A percentile compares a stretch with the other conserved stretches of the same genome.
These are phyloP conservation scores for Septoria petroselini DNA, from an alignment of 2,329 filamentous ascomycete species.

Conservation along the genomic window DNA sequence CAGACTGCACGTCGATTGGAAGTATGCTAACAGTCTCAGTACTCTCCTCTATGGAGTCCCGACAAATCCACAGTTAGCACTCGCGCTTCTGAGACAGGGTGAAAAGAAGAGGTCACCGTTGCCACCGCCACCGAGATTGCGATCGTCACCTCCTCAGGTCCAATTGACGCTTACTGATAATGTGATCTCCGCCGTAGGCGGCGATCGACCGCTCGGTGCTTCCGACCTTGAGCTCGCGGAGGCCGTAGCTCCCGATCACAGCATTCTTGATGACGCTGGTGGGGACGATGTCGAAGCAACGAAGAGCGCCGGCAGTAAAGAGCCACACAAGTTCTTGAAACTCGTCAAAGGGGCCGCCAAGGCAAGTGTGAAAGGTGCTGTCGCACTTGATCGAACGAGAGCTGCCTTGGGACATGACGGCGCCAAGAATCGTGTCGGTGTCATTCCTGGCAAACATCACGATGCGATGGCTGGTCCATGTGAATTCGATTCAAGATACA, in stretches of 20 bases:
- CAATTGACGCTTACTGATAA: background rate
- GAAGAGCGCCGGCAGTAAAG: slow-evolving; percentile 9
- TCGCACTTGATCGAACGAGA: slow-evolving; percentile 1
- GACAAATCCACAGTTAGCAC: slow-evolving; percentile 6
- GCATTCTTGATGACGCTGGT: slow-evolving; percentile 9
- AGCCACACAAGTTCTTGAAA: slow-evolving; percentile 5
- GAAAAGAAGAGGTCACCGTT: slow-evolving; percentile 2
- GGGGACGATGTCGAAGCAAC: slow-evolving; percentile 14
- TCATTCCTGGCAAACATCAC: background rate
- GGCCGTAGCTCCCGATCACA: slow-evolving; percentile 2
- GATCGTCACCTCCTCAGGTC: background rate
- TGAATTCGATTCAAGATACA: slow-evolving; percentile 4
- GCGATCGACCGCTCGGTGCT: slow-evolving; percentile 7
- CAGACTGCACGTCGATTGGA: background rate
- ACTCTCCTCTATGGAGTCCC: background rate
- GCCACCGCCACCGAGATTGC: slow-evolving; percentile 1
- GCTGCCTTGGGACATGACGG: slow-evolving; percentile 2
- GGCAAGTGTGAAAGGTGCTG: background rate
- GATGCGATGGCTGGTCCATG: background rate
- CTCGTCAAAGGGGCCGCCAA: slow-evolving; percentile 7
- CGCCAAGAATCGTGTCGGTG: background rate
- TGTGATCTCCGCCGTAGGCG: background rate
- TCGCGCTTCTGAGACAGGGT: slow-evolving; percentile 11
- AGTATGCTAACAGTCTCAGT: background rate
- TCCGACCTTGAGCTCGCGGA: background rate